Evolutionary conservation across 495 filamentous ascomycete genomes (phyloP).

Genomic region (Neurospora sp.): DNA sequence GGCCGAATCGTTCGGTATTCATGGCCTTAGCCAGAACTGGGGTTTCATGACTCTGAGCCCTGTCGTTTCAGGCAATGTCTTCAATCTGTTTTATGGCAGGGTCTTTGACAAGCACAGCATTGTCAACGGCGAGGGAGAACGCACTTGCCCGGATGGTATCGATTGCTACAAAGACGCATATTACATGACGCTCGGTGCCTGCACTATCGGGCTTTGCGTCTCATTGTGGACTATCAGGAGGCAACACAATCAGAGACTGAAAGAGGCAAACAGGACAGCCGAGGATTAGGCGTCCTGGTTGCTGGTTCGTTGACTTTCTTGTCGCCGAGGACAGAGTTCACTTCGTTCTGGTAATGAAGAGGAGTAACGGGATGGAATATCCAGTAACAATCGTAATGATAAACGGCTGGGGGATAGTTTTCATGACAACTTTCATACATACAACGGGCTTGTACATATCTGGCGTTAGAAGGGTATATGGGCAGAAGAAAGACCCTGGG

Average conservation of each 20-base stretch:
- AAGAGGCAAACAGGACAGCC: slow-evolving; percentile 24
- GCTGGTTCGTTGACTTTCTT: not conserved
- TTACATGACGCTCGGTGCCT: slow-evolving; percentile 67
- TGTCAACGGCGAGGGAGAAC: slow-evolving; percentile 53
- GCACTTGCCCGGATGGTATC: slow-evolving; percentile 69
- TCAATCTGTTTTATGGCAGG: slow-evolving; percentile 78
- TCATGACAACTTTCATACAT: not conserved
- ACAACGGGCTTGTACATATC: not conserved
- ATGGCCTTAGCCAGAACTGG: slow-evolving; percentile 87
- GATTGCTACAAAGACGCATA: slow-evolving; percentile 77
- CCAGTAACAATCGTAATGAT: not conserved
- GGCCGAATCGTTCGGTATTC: slow-evolving; percentile 82
- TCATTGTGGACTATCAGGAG: slow-evolving; percentile 70
- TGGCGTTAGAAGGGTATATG: not conserved
- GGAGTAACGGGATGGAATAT: not conserved
- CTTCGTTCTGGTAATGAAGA: not conserved
- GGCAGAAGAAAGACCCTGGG: not conserved
- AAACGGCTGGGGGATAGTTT: not conserved
- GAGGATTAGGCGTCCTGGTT: slow-evolving; percentile 16
- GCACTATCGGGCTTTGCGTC: slow-evolving; percentile 55
- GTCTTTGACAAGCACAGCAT: slow-evolving; percentile 75
- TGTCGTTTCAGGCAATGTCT: slow-evolving; percentile 76
- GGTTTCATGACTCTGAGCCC: slow-evolving; percentile 86
- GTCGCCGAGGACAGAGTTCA: not conserved
- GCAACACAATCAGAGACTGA: slow-evolving; percentile 32